A percentile compares a stretch with the other conserved stretches of the same genome.
Conservation (phyloP, 1,284 basidiomycete genomes). For the Cutaneotrichosporon sp. region DNA sequence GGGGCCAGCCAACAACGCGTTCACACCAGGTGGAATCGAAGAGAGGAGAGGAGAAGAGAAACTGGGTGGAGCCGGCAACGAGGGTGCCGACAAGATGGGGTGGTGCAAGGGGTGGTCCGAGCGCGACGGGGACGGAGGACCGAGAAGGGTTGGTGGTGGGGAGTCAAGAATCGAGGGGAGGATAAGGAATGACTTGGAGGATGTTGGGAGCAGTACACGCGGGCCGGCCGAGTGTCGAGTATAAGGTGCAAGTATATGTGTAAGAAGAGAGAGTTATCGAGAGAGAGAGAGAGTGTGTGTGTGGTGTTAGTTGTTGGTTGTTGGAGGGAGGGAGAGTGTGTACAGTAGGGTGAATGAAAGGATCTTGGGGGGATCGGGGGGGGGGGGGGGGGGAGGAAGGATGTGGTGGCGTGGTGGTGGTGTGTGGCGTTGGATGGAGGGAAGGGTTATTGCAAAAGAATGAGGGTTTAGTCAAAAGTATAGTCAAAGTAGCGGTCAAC, state of each 20-base stretch:
- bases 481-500: too few species aligned
- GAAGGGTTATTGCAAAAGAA: too few species aligned
- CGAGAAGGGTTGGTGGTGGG: not conserved
- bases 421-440: too few species aligned
- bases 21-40: conserved; percentile 6
- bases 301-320: not conserved
- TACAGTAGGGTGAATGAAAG: not conserved
- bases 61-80: not conserved
- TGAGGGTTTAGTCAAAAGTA: not conserved
- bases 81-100: not conserved
- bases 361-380: not conserved
- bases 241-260: not conserved
- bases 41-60: not conserved
- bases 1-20: conserved; percentile 8
- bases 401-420: too few species aligned
- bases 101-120: conserved; percentile 5
- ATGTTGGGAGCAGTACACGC: not conserved
- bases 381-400: not conserved
- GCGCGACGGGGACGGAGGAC: not conserved
- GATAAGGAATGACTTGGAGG: conserved; percentile 5
- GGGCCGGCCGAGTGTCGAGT: conserved; percentile 5
- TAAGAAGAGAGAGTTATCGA: conserved; percentile 3
- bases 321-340: not conserved
- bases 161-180: not conserved
- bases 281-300: not conserved